A percentile compares a stretch with the other conserved stretches of the same genome.
These are phyloP conservation scores for Fusarium buxicola DNA, from an alignment of 2,329 filamentous ascomycete genomes.

Conservation along the genomic window DNA sequence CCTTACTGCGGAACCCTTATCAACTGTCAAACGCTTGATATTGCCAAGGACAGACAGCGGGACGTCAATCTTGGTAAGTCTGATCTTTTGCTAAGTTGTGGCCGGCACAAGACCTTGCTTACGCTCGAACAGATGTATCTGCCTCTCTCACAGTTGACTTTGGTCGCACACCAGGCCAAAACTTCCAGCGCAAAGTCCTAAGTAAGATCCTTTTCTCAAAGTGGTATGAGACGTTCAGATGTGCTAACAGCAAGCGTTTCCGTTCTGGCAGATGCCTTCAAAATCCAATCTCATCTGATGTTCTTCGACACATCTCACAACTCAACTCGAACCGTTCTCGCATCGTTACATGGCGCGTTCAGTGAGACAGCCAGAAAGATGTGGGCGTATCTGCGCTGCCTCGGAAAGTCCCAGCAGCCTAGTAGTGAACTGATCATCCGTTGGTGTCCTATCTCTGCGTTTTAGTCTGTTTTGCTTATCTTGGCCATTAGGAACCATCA, in stretches of 20 bases:
- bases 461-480: constrained; percentile 1
- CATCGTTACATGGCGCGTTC: constrained; percentile 82
- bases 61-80: constrained; percentile 62
- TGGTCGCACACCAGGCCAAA: constrained; percentile 76
- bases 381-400: constrained; percentile 69
- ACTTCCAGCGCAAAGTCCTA: constrained; percentile 83
- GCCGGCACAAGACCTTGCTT: background rate
- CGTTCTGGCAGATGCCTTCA: constrained; percentile 70
- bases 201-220: constrained; percentile 56
- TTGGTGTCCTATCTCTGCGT: constrained; percentile 52
- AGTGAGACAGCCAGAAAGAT: constrained; percentile 81
- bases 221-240: background rate
- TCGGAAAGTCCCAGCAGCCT: constrained; percentile 69
- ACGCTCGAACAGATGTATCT: constrained; percentile 56
- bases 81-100: background rate
- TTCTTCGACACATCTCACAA: constrained; percentile 87
- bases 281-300: constrained; percentile 86
- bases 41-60: constrained; percentile 75
- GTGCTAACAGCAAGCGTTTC: constrained; percentile 1
- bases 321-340: constrained; percentile 72
- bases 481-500: constrained; percentile 66
- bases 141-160: constrained; percentile 85
- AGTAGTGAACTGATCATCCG: constrained; percentile 70
- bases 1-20: constrained; percentile 90
- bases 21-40: constrained; percentile 77